Conservation (phyloP, 768 basidiomycete genomes). For the Hericium alpestre region DNA sequence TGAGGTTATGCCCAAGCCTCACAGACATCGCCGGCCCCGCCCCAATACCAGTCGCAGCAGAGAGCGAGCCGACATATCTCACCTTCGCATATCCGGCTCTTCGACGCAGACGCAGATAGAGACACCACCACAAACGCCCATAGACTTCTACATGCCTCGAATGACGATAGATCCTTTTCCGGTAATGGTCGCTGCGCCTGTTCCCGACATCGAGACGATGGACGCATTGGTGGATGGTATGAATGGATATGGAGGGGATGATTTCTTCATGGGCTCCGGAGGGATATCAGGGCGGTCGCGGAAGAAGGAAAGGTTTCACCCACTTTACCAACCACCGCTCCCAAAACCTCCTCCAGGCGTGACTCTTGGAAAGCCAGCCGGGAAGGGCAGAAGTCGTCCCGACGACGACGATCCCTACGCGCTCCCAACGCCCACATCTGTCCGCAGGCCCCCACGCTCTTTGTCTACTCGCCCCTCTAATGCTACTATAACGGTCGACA, state of each 20-base stretch:
- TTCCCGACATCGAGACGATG: slow-evolving; percentile 76
- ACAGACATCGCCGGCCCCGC: slow-evolving; percentile 9
- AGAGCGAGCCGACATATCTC: slow-evolving; percentile 2
- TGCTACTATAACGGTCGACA: neutral
- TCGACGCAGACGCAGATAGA: slow-evolving; percentile 56
- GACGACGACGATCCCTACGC: slow-evolving; percentile 5
- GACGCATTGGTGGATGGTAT: slow-evolving; percentile 84
- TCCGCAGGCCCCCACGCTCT: slow-evolving; percentile 16
- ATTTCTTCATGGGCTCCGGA: slow-evolving; percentile 31
- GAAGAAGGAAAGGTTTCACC: slow-evolving; percentile 46
- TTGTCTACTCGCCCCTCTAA: slow-evolving; percentile 1
- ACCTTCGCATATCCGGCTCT: slow-evolving; percentile 50
- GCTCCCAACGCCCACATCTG: slow-evolving; percentile 11
- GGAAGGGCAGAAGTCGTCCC: slow-evolving; percentile 35
- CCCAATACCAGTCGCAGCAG: neutral
- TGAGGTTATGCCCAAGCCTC: slow-evolving; percentile 5
- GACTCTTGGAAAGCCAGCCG: slow-evolving; percentile 43
- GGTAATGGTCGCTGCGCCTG: slow-evolving; percentile 65
- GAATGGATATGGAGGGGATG: slow-evolving; percentile 58
- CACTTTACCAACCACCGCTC: slow-evolving; percentile 72
- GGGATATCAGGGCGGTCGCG: slow-evolving; percentile 39
- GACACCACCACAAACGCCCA: slow-evolving; percentile 63
- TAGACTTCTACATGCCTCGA: slow-evolving; percentile 30
- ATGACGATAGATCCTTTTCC: slow-evolving; percentile 24
- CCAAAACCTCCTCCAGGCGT: slow-evolving; percentile 78